Evolutionary conservation across 2,329 filamentous ascomycete genomes (phyloP), one percentile per base, ranked within the genome.

Genomic region (Periglandula ipomoeae): DNA sequence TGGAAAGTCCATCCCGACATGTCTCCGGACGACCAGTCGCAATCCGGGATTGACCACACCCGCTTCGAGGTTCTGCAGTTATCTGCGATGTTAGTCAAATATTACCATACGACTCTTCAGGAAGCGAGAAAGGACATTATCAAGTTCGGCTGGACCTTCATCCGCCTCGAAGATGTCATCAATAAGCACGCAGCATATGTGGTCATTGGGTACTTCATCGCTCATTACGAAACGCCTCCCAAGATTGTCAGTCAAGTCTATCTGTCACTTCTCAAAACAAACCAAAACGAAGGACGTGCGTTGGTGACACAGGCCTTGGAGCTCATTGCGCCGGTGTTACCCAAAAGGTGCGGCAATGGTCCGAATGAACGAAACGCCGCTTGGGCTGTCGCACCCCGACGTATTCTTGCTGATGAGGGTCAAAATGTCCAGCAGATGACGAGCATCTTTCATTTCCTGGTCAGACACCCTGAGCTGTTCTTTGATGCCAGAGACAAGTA

Each of bases 111-210:
- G 27, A 86, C 89, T 47, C 78, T 98, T 1, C 87, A 94, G 56
- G 93, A 97, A 59, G 84, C 88, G 2, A 83, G 94, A 34, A 98
- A 98, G 67, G 93, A 98, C 55, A 91, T 98, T 53, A 98, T 98
- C 61, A 97, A 96, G 68, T 98, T 97, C 66, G 90, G 89, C 3
- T 99, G 93, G 93, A 95, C 90, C 17, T 97, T 95, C 62, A 98
- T 98, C 59, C 82, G 88, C 22, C 78, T 98, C n/a, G 94, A 99
- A 61, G 93, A 99, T 65, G 87, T 95, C 50, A 95, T 98, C 71
- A 98, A 97, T 73, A 98, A 98, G 66, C 93, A 97, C 64, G 93
- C 91, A 1, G 90, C 93, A 3, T 98, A 98, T 59, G 91, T 96
- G 5, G 82, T 98, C 5, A 94, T 98, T 52, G 89, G 88, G 3